These are phyloP conservation scores for Suhomyces coccinellae DNA, from an alignment of 1,139 yeast genomes.

Conservation along the genomic window DNA sequence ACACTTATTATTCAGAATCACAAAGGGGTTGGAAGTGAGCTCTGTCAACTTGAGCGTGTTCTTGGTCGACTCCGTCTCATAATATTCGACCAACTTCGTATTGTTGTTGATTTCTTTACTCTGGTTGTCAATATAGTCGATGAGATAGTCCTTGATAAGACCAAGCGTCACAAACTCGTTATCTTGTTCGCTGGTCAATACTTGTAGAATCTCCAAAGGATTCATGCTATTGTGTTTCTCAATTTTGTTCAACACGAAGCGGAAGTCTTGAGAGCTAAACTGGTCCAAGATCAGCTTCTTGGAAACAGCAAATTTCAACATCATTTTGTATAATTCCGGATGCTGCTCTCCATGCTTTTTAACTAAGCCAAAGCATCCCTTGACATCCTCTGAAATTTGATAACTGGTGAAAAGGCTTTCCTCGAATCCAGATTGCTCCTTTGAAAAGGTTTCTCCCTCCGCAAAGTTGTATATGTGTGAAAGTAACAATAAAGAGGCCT, in stretches of 20 bases:
- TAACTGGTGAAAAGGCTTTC: constrained; percentile 67
- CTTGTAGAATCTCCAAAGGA: constrained; percentile 74
- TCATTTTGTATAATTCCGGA: constrained; percentile 65
- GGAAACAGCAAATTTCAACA: constrained; percentile 66
- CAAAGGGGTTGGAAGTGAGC: constrained; percentile 54
- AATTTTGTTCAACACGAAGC: constrained; percentile 52
- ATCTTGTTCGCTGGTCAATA: constrained; percentile 46
- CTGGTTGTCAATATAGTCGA: constrained; percentile 61
- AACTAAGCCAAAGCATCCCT: constrained; percentile 56
- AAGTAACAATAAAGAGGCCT: constrained; percentile 59
- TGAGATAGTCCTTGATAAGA: constrained; percentile 65
- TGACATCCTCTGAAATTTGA: constrained; percentile 57
- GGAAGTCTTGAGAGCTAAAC: constrained; percentile 56
- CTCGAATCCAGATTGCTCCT: constrained; percentile 50
- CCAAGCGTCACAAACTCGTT: constrained; percentile 74
- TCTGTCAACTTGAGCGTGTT: constrained; percentile 56
- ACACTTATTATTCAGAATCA: constrained; percentile 71
- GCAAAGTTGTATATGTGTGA: constrained; percentile 64
- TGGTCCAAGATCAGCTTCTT: constrained; percentile 51
- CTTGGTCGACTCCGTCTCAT: constrained; percentile 63
- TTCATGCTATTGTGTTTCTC: constrained; percentile 58
- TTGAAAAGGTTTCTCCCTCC: constrained; percentile 44
- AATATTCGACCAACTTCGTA: constrained; percentile 63
- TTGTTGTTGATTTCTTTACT: constrained; percentile 70
- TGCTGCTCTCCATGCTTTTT: constrained; percentile 60